These are phyloP conservation scores for Ascodesmis nigricans DNA, from an alignment of 495 filamentous ascomycete species.

Conservation along the genomic window DNA sequence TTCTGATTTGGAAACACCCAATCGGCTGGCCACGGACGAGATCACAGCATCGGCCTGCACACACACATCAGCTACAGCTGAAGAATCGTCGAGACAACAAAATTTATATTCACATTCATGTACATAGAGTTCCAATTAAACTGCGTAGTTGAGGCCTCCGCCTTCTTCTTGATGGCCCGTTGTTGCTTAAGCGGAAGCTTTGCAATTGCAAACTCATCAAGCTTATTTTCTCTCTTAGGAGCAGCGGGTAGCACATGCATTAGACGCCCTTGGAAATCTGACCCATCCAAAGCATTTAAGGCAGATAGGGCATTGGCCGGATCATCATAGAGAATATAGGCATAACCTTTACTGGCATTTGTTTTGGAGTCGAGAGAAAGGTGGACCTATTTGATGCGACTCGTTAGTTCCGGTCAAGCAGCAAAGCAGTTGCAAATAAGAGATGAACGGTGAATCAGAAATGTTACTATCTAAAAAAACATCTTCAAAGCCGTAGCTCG, in stretches of 20 bases:
- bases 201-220: constrained; percentile 71
- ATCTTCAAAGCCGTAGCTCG: constrained; percentile 66
- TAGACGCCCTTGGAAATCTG: constrained; percentile 74
- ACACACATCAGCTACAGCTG: too few relatives aligned
- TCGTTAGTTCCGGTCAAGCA: constrained; percentile 16
- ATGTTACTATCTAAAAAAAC: constrained; percentile 21
- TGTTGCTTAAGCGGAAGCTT: constrained; percentile 89
- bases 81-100: too few relatives aligned
- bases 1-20: constrained; percentile 74
- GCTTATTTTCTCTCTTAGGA: constrained; percentile 52
- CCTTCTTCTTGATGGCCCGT: constrained; percentile 62
- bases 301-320: constrained; percentile 52
- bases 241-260: constrained; percentile 69
- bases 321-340: constrained; percentile 55
- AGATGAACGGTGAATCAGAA: constrained; percentile 23
- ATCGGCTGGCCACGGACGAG: constrained; percentile 62
- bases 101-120: constrained; percentile 50
- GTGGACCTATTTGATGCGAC: constrained; percentile 39
- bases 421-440: background rate
- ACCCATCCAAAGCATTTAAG: constrained; percentile 50
- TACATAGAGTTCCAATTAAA: constrained; percentile 98
- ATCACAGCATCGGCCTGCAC: constrained; percentile 64
- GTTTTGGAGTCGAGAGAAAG: constrained; percentile 44
- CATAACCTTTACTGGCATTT: constrained; percentile 62
- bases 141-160: constrained; percentile 45